These are phyloP conservation scores for Sarocladium strictum DNA, from an alignment of 2,329 filamentous ascomycete genomes.

Conservation along the genomic window DNA sequence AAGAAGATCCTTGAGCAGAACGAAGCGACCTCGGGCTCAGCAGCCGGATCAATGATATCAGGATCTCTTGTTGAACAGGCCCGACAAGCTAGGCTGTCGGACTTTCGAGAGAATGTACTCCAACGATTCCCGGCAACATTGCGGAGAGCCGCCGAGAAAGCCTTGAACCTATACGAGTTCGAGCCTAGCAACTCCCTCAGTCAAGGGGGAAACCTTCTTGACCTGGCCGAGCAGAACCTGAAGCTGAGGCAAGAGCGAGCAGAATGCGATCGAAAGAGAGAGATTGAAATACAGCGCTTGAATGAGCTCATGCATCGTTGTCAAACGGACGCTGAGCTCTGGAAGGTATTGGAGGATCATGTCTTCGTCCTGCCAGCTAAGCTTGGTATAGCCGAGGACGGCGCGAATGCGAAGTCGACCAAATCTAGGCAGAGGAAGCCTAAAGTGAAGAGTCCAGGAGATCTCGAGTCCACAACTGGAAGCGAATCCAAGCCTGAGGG, in stretches of 20 bases:
- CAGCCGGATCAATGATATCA: slow-evolving; percentile 12
- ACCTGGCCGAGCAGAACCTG: slow-evolving; percentile 24
- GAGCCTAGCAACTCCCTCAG: slow-evolving; percentile 15
- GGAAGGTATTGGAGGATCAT: slow-evolving; percentile 59
- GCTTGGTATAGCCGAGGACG: slow-evolving; percentile 41
- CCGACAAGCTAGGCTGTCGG: slow-evolving; percentile 16
- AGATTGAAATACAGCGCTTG: slow-evolving; percentile 45
- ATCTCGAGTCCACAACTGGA: slow-evolving; percentile 7
- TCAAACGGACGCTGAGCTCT: slow-evolving; percentile 57
- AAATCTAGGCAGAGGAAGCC: slow-evolving; percentile 12
- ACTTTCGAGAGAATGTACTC: slow-evolving; percentile 30
- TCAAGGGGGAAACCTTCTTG: slow-evolving; percentile 19
- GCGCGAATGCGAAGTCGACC: neutral
- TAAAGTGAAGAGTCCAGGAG: slow-evolving; percentile 7
- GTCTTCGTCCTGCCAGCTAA: slow-evolving; percentile 56
- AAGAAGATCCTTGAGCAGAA: neutral
- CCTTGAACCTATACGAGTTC: slow-evolving; percentile 31
- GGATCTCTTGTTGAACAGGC: slow-evolving; percentile 28
- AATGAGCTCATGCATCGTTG: slow-evolving; percentile 48
- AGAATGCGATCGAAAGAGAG: slow-evolving; percentile 30
- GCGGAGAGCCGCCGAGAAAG: slow-evolving; percentile 32
- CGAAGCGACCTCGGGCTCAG: neutral
- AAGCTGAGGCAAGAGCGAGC: slow-evolving; percentile 28
- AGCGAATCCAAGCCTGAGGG: slow-evolving; percentile 13
- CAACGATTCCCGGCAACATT: slow-evolving; percentile 32